Evolutionary conservation across 73 alveolate species (phyloP).

Genomic region (Paramecium sexaurelia): DNA sequence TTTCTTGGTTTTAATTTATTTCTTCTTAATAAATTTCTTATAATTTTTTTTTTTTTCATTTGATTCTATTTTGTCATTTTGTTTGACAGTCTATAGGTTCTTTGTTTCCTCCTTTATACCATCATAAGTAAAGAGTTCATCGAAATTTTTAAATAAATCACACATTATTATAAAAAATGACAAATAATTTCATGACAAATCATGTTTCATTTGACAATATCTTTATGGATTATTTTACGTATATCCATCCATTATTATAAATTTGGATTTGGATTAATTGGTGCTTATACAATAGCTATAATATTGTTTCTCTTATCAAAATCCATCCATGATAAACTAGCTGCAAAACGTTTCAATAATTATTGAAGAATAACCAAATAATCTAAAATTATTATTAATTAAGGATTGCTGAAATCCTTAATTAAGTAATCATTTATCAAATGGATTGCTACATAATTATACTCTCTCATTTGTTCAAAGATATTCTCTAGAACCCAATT

Average conservation of each 20-base stretch:
- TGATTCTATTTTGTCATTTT: constrained; percentile 1
- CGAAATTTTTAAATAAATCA: neutral
- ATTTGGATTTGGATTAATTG: constrained; percentile 23
- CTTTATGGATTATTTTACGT: constrained; percentile 3
- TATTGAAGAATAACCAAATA: neutral
- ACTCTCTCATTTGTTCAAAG: neutral
- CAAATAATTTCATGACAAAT: neutral
- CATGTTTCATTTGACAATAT: constrained; percentile 8
- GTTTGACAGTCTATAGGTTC: neutral
- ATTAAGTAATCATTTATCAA: neutral
- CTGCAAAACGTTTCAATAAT: neutral
- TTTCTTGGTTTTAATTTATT: neutral
- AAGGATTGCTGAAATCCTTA: neutral
- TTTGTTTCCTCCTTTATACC: neutral
- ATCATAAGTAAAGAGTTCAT: constrained; percentile 22
- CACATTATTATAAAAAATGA: neutral
- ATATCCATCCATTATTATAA: neutral
- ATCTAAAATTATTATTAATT: neutral
- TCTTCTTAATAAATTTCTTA: neutral
- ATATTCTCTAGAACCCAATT: neutral
- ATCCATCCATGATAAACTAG: neutral
- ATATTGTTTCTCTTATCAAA: neutral
- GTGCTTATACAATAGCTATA: neutral
- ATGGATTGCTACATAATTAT: neutral
- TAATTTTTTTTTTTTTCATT: constrained; percentile 46